These are phyloP conservation scores for Penicillium turbatum DNA, from an alignment of 495 filamentous ascomycete species.

Conservation along the genomic window DNA sequence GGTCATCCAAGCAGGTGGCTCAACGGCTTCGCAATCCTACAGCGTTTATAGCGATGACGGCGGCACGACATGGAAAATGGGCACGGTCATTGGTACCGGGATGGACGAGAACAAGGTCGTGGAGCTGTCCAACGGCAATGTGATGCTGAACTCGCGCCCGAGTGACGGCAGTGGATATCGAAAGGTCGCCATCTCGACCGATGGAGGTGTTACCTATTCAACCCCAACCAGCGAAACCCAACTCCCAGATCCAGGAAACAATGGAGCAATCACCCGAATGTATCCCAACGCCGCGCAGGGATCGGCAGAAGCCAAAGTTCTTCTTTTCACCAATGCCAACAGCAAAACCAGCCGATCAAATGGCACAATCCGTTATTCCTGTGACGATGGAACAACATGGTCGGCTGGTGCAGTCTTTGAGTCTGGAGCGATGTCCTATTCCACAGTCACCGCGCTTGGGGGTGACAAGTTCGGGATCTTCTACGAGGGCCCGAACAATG, in stretches of 20 bases:
- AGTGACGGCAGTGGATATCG: neutral
- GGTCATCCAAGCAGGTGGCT: neutral
- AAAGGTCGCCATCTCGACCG: neutral
- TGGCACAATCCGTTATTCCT: neutral
- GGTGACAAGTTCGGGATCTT: neutral
- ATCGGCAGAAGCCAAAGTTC: neutral
- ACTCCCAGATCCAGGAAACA: neutral
- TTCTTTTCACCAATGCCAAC: neutral
- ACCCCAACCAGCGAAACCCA: neutral
- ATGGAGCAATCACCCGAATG: neutral
- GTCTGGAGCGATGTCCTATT: neutral
- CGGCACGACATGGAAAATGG: neutral
- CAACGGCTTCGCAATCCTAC: neutral
- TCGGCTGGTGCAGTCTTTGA: neutral
- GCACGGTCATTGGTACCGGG: neutral
- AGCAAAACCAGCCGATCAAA: neutral
- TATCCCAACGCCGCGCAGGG: neutral
- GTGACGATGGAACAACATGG: neutral
- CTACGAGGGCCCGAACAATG: neutral
- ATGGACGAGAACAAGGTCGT: conserved; percentile 1
- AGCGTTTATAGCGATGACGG: neutral
- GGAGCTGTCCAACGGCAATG: neutral
- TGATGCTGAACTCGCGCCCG: neutral
- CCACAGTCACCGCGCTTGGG: neutral
- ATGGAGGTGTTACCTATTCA: neutral